Conservation (phyloP, 306 rosid genomes). For the Arachis stenosperma region DNA sequence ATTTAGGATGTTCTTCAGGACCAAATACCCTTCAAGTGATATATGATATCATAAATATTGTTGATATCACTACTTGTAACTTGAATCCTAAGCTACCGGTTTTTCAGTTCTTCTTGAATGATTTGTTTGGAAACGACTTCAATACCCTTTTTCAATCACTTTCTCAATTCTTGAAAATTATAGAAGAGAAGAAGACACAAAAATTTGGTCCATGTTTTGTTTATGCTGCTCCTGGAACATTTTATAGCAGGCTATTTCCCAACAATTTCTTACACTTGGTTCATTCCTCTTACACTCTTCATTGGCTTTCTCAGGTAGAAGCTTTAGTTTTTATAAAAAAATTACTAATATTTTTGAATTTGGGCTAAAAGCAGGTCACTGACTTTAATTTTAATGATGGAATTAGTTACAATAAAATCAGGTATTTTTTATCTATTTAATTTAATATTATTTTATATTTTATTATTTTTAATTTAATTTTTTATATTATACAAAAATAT, state of each 20-base stretch:
- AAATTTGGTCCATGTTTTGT: slow-evolving; percentile 45
- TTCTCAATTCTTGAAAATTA: slow-evolving; percentile 37
- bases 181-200: background rate
- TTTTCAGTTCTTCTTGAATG: slow-evolving; percentile 55
- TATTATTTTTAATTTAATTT: too few species aligned
- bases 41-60: slow-evolving; percentile 6
- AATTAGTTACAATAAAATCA: too few species aligned
- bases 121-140: slow-evolving; percentile 60
- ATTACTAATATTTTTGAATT: too few species aligned
- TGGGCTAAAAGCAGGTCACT: too few species aligned
- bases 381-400: too few species aligned
- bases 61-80: too few species aligned
- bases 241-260: slow-evolving; percentile 60
- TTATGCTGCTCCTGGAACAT: slow-evolving; percentile 54
- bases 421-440: too few species aligned
- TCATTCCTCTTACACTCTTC: slow-evolving; percentile 54
- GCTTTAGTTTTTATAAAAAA: too few species aligned
- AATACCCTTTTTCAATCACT: slow-evolving; percentile 45
- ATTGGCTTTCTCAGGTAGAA: slow-evolving; percentile 54
- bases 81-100: background rate
- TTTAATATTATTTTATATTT: too few species aligned
- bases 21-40: slow-evolving; percentile 35
- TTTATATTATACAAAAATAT: too few species aligned
- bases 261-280: slow-evolving; percentile 42
- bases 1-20: slow-evolving; percentile 53